These are phyloP conservation scores for Fomitopsis pulvina DNA, from an alignment of 768 basidiomycete species.

Conservation along the genomic window DNA sequence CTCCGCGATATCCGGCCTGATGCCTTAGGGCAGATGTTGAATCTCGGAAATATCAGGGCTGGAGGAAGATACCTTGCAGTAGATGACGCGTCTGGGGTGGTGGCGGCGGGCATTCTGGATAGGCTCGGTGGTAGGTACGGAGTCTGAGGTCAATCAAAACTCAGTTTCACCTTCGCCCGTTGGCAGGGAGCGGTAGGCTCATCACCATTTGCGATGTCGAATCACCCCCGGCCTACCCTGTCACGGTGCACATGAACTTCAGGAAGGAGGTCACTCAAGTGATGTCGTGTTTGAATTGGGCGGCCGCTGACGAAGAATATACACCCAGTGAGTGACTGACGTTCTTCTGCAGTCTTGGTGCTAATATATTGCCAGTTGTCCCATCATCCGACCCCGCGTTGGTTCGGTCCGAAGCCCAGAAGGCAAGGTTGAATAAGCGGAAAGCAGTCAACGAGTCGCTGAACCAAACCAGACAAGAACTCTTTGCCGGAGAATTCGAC, in stretches of 20 bases:
- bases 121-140: slow-evolving; percentile 67
- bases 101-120: slow-evolving; percentile 81
- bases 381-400: slow-evolving; percentile 53
- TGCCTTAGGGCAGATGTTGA: slow-evolving; percentile 83
- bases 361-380: slow-evolving; percentile 34
- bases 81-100: slow-evolving; percentile 85
- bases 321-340: slow-evolving; percentile 43
- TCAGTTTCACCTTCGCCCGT: not conserved
- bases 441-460: slow-evolving; percentile 62
- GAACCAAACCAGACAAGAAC: slow-evolving; percentile 61
- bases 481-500: slow-evolving; percentile 86
- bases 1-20: slow-evolving; percentile 85
- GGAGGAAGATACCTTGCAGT: slow-evolving; percentile 86
- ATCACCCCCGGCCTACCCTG: slow-evolving; percentile 87
- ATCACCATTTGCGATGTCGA: slow-evolving; percentile 85
- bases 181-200: slow-evolving; percentile 68
- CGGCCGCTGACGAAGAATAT: slow-evolving; percentile 75
- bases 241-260: slow-evolving; percentile 85
- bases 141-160: not conserved
- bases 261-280: slow-evolving; percentile 43
- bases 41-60: slow-evolving; percentile 74
- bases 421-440: slow-evolving; percentile 66
- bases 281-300: slow-evolving; percentile 82
- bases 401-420: slow-evolving; percentile 68
- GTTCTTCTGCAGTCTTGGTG: not conserved